phyloP scores from a whole-genome alignment of 108 stramenopile genomes.

The Nitzschia inconspicua region DNA sequence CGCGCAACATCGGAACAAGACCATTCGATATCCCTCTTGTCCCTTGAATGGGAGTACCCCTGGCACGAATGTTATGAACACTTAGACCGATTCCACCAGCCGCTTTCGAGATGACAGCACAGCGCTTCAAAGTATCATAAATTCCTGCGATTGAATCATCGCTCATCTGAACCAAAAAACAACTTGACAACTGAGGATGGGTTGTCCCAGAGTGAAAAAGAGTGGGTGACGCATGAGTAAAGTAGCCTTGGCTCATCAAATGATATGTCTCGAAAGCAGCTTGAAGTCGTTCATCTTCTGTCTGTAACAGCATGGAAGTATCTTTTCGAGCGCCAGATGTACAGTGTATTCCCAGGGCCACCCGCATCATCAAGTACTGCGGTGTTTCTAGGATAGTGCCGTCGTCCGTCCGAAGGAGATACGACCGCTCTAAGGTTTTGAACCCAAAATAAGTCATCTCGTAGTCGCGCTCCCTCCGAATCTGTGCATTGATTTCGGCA shows the following conservation, averaged over 20 bases:
- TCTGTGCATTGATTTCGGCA: constrained; percentile 59
- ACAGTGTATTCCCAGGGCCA: constrained; percentile 96
- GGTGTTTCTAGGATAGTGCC: constrained; percentile 82
- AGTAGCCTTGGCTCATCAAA: constrained; percentile 90
- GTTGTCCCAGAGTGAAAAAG: constrained; percentile 96
- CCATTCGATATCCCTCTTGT: constrained; percentile 95
- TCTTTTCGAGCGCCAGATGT: neutral
- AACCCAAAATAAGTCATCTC: constrained; percentile 95
- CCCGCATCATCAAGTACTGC: constrained; percentile 97
- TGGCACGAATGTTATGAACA: constrained; percentile 93
- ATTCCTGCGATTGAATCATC: constrained; percentile 97
- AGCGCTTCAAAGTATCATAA: constrained; percentile 94
- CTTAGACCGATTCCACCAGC: constrained; percentile 97
- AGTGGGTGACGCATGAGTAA: constrained; percentile 97
- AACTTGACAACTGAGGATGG: constrained; percentile 92
- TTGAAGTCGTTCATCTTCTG: constrained; percentile 63
- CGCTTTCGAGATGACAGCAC: constrained; percentile 91
- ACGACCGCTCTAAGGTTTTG: constrained; percentile 92
- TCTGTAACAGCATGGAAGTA: constrained; percentile 18
- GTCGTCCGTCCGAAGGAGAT: constrained; percentile 62
- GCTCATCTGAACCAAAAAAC: constrained; percentile 94
- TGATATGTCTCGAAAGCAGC: constrained; percentile 94
- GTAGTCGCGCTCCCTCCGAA: constrained; percentile 80
- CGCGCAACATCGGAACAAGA: constrained; percentile 98
- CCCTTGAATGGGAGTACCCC: constrained; percentile 89